Conservation (phyloP, 352 stramenopile species). For the Phytopythium vexans region DNA sequence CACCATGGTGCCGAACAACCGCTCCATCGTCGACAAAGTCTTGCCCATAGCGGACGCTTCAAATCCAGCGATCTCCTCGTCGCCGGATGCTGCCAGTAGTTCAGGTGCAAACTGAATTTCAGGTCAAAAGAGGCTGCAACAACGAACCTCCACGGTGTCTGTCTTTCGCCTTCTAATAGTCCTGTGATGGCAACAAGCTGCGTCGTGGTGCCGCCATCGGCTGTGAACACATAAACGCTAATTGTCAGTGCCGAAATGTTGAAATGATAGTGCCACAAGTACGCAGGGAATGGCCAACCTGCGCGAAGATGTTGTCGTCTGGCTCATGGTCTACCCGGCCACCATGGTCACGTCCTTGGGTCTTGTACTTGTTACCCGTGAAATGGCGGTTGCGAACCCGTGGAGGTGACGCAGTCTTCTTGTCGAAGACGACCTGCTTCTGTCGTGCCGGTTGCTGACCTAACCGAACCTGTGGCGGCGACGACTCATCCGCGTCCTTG, state of each 20-base stretch:
- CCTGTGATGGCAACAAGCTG: conserved; percentile 12
- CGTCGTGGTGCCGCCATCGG: conserved; percentile 23
- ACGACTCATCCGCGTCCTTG: not conserved
- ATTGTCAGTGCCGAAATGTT: not conserved
- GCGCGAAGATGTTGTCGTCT: conserved; percentile 11
- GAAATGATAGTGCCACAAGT: not conserved
- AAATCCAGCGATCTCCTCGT: no score
- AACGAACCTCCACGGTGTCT: no score
- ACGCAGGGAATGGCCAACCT: conserved; percentile 9
- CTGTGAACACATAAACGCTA: conserved; percentile 7
- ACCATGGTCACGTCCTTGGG: not conserved
- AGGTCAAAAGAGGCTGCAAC: no score
- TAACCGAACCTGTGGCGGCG: not conserved
- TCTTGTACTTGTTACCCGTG: conserved; percentile 5
- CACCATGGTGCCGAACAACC: conserved; percentile 47
- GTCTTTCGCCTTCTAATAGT: no score
- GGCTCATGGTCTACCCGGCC: conserved; percentile 6
- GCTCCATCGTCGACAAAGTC: conserved; percentile 4
- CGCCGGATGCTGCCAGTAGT: no score
- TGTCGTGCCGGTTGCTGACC: conserved; percentile 5
- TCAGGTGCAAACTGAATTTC: no score
- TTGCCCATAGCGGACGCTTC: not conserved
- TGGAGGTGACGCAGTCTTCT: conserved; percentile 28
- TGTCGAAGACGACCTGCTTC: conserved; percentile 16
- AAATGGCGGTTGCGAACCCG: conserved; percentile 34